Evolutionary conservation across 2,329 filamentous ascomycete genomes (phyloP), one percentile per base, ranked within the genome.

Genomic region (Exophiala mesophila): DNA sequence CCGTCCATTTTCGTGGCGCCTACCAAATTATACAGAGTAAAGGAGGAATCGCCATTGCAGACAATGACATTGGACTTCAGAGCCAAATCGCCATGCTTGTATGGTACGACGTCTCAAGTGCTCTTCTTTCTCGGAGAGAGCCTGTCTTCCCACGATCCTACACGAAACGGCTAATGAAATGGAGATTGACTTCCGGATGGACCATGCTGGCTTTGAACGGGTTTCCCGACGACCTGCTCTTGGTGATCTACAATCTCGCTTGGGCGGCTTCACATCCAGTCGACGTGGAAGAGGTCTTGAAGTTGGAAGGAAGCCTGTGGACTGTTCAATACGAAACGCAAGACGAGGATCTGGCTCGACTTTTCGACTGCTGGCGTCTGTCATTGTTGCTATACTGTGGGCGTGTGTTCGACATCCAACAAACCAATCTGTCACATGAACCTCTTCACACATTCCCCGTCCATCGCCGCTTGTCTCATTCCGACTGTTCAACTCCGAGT

Each of bases 301-400:
- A 21, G 15, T 32, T 41, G 3, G 19, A 34, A 24, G 12, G 13
- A 17, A n/a, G 15, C 15, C 36, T 44, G 8, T 44, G 36, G 41
- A 12, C 20, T n/a, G 36, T 28, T 7, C 16, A 16, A 16, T 41
- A 40, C 13, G 36, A 44, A 13, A 9, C 36, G 12, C 23, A 12
- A n/a, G 32, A 44, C 26, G 16, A 17, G 15, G 30, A 34, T 8
- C 23, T 41, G 13, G 13, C 32, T 13, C 9, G 8, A 6, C 41
- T 44, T 7, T 16, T 32, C 9, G 36, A 44, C 21, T 44, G 41
- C 23, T 44, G 41, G 41, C 24, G 41, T 13, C 41, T 44, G 18
- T 24, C 18, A 16, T 18, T 44, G 29, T 36, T 44, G n/a, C 36
- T 44, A n/a, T 44, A 44, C 23, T 44, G 36, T 21, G 13, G 17